Evolutionary conservation across 2,329 filamentous ascomycete genomes (phyloP).

Genomic region (Tolypocladium tropicale): DNA sequence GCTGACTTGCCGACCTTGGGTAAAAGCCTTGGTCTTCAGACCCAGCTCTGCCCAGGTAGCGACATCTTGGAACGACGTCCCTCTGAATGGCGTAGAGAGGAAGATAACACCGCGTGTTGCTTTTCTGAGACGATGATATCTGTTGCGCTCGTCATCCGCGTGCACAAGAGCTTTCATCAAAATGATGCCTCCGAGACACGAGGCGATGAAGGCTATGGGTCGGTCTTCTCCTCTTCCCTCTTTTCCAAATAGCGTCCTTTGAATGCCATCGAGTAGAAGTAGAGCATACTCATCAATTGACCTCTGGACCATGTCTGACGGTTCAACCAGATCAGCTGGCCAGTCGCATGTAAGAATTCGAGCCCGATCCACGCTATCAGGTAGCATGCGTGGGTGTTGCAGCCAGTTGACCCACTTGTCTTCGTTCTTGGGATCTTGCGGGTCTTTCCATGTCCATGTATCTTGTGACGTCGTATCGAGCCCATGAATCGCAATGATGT

Average conservation of each 20-base stretch:
- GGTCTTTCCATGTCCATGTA: background rate
- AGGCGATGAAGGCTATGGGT: background rate
- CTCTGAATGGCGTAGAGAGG: background rate
- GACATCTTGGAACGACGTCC: background rate
- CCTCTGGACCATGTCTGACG: background rate
- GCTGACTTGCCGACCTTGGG: background rate
- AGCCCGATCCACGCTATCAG: background rate
- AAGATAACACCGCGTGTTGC: background rate
- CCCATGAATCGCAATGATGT: background rate
- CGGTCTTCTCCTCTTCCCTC: background rate
- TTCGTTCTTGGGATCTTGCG: background rate
- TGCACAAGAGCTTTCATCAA: background rate
- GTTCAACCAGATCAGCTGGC: background rate
- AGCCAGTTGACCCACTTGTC: background rate
- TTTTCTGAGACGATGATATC: background rate
- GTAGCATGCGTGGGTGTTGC: background rate
- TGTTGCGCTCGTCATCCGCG: background rate
- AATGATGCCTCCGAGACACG: background rate
- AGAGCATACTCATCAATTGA: background rate
- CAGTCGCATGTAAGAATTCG: background rate
- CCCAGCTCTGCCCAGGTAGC: background rate
- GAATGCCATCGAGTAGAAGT: background rate
- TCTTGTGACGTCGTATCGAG: background rate
- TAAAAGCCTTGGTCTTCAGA: background rate
- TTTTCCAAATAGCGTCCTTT: background rate